Evolutionary conservation across 352 stramenopile species (phyloP).

Genomic region (Phytopythium aichiense): DNA sequence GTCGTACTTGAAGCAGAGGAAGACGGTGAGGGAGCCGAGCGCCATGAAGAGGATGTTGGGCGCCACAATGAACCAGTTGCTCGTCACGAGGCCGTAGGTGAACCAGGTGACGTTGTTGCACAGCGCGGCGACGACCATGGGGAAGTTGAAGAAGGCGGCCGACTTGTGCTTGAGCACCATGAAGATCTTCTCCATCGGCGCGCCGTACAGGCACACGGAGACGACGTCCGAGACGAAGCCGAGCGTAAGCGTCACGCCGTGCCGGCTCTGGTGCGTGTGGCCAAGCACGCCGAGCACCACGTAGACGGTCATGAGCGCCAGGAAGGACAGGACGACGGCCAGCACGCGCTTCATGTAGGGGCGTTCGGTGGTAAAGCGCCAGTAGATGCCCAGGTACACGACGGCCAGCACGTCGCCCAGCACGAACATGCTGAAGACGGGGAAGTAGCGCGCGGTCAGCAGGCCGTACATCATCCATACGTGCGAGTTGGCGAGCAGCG

Average conservation of each 20-base stretch:
- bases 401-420: slow-evolving; percentile 23
- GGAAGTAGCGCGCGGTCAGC: slow-evolving; percentile 36
- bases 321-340: slow-evolving; percentile 10
- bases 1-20: slow-evolving; percentile 21
- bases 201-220: slow-evolving; percentile 20
- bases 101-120: slow-evolving; percentile 20
- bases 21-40: slow-evolving; percentile 19
- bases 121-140: slow-evolving; percentile 30
- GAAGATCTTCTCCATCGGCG: slow-evolving; percentile 35
- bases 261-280: slow-evolving; percentile 20
- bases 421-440: slow-evolving; percentile 36
- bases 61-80: slow-evolving; percentile 30
- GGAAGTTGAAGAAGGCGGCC: slow-evolving; percentile 41
- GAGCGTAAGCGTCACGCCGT: slow-evolving; percentile 13
- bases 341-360: slow-evolving; percentile 18
- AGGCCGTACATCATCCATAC: slow-evolving; percentile 33
- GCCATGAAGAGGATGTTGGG: slow-evolving; percentile 28
- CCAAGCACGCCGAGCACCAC: slow-evolving; percentile 18
- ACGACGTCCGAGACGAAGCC: slow-evolving; percentile 21
- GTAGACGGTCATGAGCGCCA: slow-evolving; percentile 22
- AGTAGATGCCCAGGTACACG: slow-evolving; percentile 25
- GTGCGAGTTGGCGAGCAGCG: slow-evolving; percentile 30
- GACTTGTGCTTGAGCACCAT: slow-evolving; percentile 38
- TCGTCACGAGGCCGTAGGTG: slow-evolving; percentile 25
- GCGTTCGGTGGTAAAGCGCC: slow-evolving; percentile 20